phyloP scores from a whole-genome alignment of 768 basidiomycete genomes.

The Podaxis rugospora region DNA sequence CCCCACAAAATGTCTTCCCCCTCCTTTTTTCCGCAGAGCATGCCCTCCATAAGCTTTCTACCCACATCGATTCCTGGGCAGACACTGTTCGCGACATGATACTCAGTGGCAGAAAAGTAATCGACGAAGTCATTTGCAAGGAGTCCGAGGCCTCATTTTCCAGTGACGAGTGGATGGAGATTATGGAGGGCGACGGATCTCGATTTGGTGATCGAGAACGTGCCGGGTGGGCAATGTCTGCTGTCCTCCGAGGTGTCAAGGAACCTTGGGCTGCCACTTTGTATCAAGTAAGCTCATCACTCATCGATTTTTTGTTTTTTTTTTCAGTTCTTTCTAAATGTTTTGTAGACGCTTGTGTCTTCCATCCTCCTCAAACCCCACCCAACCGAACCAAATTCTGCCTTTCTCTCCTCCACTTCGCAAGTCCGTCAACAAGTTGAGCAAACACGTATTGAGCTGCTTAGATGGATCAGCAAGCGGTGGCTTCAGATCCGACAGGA shows the following conservation, averaged over 20 bases:
- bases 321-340: neutral
- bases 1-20: slow-evolving; percentile 60
- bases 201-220: slow-evolving; percentile 76
- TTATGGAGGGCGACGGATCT: slow-evolving; percentile 71
- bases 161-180: slow-evolving; percentile 64
- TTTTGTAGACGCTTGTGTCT: slow-evolving; percentile 61
- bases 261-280: slow-evolving; percentile 61
- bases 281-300: slow-evolving; percentile 59
- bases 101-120: slow-evolving; percentile 48
- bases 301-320: neutral
- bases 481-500: slow-evolving; percentile 74
- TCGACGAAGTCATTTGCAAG: slow-evolving; percentile 58
- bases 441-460: slow-evolving; percentile 58
- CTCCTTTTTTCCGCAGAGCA: slow-evolving; percentile 65
- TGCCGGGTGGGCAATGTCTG: slow-evolving; percentile 71
- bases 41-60: slow-evolving; percentile 49
- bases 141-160: slow-evolving; percentile 65
- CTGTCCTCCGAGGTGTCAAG: slow-evolving; percentile 55
- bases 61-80: slow-evolving; percentile 69
- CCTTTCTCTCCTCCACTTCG: slow-evolving; percentile 68
- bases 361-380: slow-evolving; percentile 68
- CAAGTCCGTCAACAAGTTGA: slow-evolving; percentile 71
- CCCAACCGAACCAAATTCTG: slow-evolving; percentile 48
- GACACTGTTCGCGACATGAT: slow-evolving; percentile 67
- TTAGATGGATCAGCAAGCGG: slow-evolving; percentile 71